Base-by-base conservation (phyloP, 163 green algal species). In the Coccomyxa subellipsoidea region DNA sequence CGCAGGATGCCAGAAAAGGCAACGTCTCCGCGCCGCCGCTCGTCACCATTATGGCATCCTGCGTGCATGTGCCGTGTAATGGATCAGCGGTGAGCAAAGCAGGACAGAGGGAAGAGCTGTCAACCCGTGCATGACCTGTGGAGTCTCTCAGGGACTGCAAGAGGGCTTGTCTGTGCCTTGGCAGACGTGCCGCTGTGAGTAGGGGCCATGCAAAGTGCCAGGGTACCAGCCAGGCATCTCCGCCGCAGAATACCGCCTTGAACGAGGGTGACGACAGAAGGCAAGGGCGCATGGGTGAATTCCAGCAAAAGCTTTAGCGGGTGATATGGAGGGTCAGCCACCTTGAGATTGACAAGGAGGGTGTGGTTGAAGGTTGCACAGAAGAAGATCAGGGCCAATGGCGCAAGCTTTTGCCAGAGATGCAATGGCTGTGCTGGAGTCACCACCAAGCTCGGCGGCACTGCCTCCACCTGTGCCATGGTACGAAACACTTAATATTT, bases 361-460 rank as follows among this genome's bases (percentile, higher is more conserved):
- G 93, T 95, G 73, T 96, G 90, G 88, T 95, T 96, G 90, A 96
- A 97, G 73, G 84, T 91, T 15, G 92, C 90, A 77, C 87, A 92
- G 85, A 96, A 96, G 87, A 97, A 97, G 81, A 97, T 91, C 40
- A 92, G 37, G 35, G 87, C 94, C 37, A 96, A 82, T 1, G 90
- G 88, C 69, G 91, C 75, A 54, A 93, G 86, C 83, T 96, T 96
- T 40, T 86, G 83, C 86, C 87, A 93, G 40, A 94, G 47, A 27
- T 12, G 15, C 47, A 59, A 59, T 59, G 47, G 47, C 47, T 59
- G 47, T 12, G 47, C 47, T 59, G 47, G 0, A 27, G 47, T 12
- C 47, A 59, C 47, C 47, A 27, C 4, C 47, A 59, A 59, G 3
- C 47, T 59, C 23, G 47, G 47, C 23, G 47, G 5, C 5, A 59